Evolutionary conservation across 1,284 basidiomycete genomes (phyloP), one percentile per base, ranked within the genome.

Genomic region (Neonothopanus nambi): DNA sequence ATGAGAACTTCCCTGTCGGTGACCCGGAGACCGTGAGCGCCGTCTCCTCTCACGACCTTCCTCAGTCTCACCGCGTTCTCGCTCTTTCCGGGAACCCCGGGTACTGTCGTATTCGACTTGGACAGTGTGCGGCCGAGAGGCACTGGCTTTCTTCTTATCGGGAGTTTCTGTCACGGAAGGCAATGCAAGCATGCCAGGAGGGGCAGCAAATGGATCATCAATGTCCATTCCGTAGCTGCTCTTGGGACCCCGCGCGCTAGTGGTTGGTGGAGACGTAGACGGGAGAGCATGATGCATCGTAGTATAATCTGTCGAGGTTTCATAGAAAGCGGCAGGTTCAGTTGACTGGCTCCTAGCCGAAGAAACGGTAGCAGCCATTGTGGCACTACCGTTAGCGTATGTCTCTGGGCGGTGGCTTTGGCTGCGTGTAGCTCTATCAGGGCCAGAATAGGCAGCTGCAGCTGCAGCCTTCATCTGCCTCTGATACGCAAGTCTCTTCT

Each of bases 61-160:
- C 20, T 51, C 50, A 9, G 21, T 39, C 23, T 47, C 18, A 12
- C 39, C 43, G 45, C 36, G 44, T 37, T 53, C 52, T 36, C 51
- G 20, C 46, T 55, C 56, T 28, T 35, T 43, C 48, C 49, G 35
- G 5, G 49, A 43, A 13, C 40, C 13, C 11, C 40, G 40, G 12
- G 49, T 23, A 17, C 48, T 18, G 39, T 87, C 87, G 61, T 95
- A 95, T 67, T 96, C 94, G 52, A 97, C 87, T 69, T 97, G 93
- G 38, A 96, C 92, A 2, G 94, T 96, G 70, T 96, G 93, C 13
- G 88, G 73, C 49, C 68, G 76, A 9, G 9, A 8, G 17, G 28
- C 40, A 28, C 20, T 46, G 2, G 65, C 68, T 51, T 70, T 75
- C 65, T 73, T 72, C 60, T 75, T 74, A 4, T 49, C 47, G 12